Percentiles rank a stretch among this genome's conserved stretches.
These are phyloP conservation scores for Aspergillus ibericus DNA, from an alignment of 2,329 filamentous ascomycete species.

Conservation along the genomic window DNA sequence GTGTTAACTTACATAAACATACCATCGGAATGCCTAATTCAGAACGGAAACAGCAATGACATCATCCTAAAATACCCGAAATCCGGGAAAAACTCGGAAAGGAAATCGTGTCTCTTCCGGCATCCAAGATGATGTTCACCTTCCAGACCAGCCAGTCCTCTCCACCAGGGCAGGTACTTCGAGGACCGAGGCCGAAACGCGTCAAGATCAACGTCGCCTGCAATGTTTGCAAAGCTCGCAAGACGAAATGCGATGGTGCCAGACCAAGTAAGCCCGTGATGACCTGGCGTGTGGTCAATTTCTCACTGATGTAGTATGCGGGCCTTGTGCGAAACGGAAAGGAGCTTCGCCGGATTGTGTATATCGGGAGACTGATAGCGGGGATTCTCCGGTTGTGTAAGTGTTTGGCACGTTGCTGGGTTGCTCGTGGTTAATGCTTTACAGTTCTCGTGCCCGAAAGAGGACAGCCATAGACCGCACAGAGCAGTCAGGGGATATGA, in stretches of 20 bases:
- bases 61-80: no score
- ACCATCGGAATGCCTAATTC: no score
- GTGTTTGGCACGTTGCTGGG: no score
- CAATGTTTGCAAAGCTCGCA: background rate
- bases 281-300: background rate
- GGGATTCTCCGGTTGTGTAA: no score
- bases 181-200: background rate
- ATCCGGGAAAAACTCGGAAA: no score
- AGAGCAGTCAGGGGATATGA: background rate
- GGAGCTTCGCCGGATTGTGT: background rate
- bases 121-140: background rate
- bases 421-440: no score
- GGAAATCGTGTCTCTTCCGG: no score
- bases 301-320: constrained; percentile 10
- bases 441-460: no score
- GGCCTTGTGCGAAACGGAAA: constrained; percentile 11
- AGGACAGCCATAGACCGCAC: no score
- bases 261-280: background rate
- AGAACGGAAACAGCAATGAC: no score
- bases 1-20: no score
- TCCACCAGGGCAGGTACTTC: background rate
- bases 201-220: background rate
- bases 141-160: background rate
- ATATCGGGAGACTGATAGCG: background rate
- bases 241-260: background rate